These are phyloP conservation scores for Perkinsus chesapeaki DNA, from an alignment of 169 alveolate species.

Conservation along the genomic window DNA sequence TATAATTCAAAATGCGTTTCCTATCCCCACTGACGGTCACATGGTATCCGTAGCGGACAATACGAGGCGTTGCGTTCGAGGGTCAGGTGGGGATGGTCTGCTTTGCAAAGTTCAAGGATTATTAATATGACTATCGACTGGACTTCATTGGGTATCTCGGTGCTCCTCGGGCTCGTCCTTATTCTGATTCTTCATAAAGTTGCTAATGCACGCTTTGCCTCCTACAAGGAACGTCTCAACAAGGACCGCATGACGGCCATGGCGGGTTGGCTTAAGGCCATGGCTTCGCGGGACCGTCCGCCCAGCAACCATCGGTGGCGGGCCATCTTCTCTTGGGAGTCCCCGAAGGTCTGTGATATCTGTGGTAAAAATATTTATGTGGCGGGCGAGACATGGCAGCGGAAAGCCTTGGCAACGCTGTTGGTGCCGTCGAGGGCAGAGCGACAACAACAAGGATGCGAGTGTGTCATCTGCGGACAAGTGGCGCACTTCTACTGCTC, in stretches of 20 bases:
- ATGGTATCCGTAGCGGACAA: neutral
- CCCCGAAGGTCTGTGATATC: neutral
- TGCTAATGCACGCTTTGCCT: neutral
- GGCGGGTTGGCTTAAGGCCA: neutral
- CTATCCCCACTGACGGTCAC: neutral
- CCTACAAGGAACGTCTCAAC: neutral
- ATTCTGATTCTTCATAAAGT: neutral
- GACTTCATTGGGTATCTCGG: neutral
- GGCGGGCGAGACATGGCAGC: neutral
- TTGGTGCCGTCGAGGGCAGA: neutral
- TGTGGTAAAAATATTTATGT: neutral
- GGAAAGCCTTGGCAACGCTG: neutral
- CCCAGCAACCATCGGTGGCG: neutral
- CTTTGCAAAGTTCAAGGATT: neutral
- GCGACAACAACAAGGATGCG: neutral
- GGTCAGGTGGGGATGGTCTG: neutral
- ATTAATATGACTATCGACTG: neutral
- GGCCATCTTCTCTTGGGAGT: neutral
- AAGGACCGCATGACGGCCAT: neutral
- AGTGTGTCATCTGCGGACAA: neutral
- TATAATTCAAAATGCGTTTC: neutral
- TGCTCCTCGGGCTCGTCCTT: neutral
- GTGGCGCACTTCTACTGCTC: neutral
- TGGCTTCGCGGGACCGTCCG: neutral
- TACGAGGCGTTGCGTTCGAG: neutral